A percentile compares a stretch with the other conserved stretches of the same genome.
These are phyloP conservation scores for Fusarium sulawesiense DNA, from an alignment of 2,329 filamentous ascomycete species.

Conservation along the genomic window DNA sequence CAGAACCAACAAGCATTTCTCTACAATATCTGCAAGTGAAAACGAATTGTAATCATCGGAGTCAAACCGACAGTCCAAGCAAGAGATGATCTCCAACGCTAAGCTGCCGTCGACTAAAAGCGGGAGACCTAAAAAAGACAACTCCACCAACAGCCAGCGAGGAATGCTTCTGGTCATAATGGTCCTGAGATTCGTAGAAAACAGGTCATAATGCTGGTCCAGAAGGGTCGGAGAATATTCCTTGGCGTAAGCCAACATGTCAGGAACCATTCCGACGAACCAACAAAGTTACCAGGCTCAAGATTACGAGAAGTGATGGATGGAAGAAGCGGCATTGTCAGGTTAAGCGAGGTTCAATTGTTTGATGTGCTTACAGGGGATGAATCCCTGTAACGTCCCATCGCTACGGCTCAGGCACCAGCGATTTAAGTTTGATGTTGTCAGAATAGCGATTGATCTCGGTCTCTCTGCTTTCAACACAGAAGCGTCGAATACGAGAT, in stretches of 20 bases:
- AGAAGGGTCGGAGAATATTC: neutral
- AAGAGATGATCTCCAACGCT: neutral
- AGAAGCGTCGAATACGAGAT: neutral
- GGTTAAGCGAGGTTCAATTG: neutral
- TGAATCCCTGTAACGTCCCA: neutral
- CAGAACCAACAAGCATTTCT: neutral
- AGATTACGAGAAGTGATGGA: neutral
- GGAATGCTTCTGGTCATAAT: neutral
- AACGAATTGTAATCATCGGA: neutral
- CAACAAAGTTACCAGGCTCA: neutral
- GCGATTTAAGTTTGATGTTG: no score
- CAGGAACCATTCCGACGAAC: conserved; percentile 1
- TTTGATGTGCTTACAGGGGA: neutral
- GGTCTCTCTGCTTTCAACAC: neutral
- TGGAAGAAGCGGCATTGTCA: neutral
- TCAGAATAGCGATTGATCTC: neutral
- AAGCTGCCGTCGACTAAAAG: neutral
- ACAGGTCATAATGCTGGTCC: neutral
- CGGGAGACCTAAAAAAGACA: neutral
- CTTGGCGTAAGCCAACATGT: neutral
- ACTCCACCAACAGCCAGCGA: neutral
- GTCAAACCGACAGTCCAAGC: neutral
- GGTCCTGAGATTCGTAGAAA: neutral
- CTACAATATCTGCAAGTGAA: neutral
- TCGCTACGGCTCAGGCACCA: conserved; percentile 14